Percentiles rank a stretch among this genome's conserved stretches.
These are phyloP conservation scores for Acmispon strigosus DNA, from an alignment of 306 rosid genomes.

Conservation along the genomic window DNA sequence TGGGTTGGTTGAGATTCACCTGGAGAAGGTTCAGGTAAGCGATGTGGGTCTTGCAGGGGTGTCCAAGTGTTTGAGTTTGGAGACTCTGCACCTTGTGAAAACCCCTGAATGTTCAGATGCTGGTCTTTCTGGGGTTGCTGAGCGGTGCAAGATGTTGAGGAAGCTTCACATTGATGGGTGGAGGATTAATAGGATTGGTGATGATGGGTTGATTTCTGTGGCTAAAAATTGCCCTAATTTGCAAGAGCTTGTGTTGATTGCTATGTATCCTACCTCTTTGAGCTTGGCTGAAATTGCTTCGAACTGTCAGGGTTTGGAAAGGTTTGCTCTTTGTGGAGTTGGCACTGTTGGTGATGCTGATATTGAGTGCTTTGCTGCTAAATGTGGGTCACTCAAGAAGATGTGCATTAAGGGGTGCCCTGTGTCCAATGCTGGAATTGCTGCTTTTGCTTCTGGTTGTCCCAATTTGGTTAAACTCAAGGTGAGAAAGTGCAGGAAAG, in stretches of 20 bases:
- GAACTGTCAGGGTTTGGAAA: slow-evolving; percentile 49
- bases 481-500: slow-evolving; percentile 72
- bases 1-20: slow-evolving; percentile 57
- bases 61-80: slow-evolving; percentile 28
- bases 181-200: slow-evolving; percentile 79
- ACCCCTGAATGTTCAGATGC: slow-evolving; percentile 62
- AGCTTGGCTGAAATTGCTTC: slow-evolving; percentile 57
- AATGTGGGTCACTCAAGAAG: slow-evolving; percentile 69
- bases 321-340: slow-evolving; percentile 78
- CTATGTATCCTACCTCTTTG: slow-evolving; percentile 50
- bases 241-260: slow-evolving; percentile 83
- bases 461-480: slow-evolving; percentile 85
- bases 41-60: slow-evolving; percentile 29
- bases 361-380: slow-evolving; percentile 57
- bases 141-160: slow-evolving; percentile 50
- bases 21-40: slow-evolving; percentile 65
- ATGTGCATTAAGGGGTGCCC: slow-evolving; percentile 80
- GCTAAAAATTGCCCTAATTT: slow-evolving; percentile 49
- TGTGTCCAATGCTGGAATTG: slow-evolving; percentile 63
- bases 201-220: slow-evolving; percentile 55
- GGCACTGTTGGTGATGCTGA: slow-evolving; percentile 60
- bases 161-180: slow-evolving; percentile 94
- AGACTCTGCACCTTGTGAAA: slow-evolving; percentile 58
- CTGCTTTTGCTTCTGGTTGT: slow-evolving; percentile 70
- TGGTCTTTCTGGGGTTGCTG: slow-evolving; percentile 56